Base-by-base conservation (phyloP, 1,284 basidiomycete genomes). In the Megacollybia platyphylla region DNA sequence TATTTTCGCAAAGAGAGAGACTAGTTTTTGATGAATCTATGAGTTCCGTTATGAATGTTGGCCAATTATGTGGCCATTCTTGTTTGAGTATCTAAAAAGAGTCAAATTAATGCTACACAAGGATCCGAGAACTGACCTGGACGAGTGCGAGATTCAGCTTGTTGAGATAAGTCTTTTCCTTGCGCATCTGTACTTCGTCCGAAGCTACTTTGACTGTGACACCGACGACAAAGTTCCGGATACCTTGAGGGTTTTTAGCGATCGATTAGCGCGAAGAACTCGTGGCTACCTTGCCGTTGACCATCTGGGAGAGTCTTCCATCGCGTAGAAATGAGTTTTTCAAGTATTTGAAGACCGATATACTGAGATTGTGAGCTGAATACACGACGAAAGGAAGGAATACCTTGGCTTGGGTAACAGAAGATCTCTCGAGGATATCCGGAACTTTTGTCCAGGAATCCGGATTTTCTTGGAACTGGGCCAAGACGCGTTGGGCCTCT, bases 41-140 rank as follows among this genome's bases (percentile, higher is more conserved):
- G 44, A 98, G 89, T 59, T 98, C 96, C 6, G 90, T 84, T 57
- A 98, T 97, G 69, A 98, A 98, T 9, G 79, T 87, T 24, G 94
- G 93, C 96, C 96, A 99, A 57, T 97, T 93, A 60, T 97, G 91
- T 15, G 94, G 96, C 96, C 96, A 99, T 59, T 97, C 96, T 70
- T 98, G 96, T 66, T 98, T 99, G 52, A 99, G 71, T 49, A 99
- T 97, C 89, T 97, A 30, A 20, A 51, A 18, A 8, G 24, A 5
- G n/a, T 28, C 15, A 13, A 11, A 10, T 10, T 15, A 35, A 4
- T 39, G 29, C 39, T 29, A 8, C 2, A 15, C 15, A n/a, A 29
- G n/a, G 15, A 28, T 17, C 2, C 2, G 31, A 37, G 1, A 15
- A 63, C 74, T 46, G 48, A 88, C 90, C 68, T 94, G 90, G 43